Conservation (phyloP, 1,284 basidiomycete species). For the Leccinum ponderosum region DNA sequence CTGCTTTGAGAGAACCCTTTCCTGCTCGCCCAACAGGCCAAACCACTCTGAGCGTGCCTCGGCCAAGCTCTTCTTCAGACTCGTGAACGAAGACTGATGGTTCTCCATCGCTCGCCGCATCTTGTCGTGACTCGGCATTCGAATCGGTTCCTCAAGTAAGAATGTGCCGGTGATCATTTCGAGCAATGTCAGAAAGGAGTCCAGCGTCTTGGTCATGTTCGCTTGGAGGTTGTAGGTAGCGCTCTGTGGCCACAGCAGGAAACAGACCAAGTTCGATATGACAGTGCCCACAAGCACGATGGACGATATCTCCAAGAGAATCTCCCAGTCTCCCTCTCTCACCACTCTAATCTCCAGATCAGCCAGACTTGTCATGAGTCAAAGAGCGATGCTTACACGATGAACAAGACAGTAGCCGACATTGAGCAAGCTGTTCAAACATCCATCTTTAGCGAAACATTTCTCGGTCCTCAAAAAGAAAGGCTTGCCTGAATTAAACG, state of each 20-base stretch:
- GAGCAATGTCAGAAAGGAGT: constrained; percentile 85
- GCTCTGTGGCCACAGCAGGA: constrained; percentile 79
- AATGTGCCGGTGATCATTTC: constrained; percentile 82
- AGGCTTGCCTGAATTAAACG: constrained; percentile 83
- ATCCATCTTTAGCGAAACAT: background rate
- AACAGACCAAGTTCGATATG: constrained; percentile 85
- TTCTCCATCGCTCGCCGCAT: constrained; percentile 75
- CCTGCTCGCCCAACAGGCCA: constrained; percentile 40
- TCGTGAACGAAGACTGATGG: constrained; percentile 87
- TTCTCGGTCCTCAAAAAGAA: background rate
- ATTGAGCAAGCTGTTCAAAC: constrained; percentile 76
- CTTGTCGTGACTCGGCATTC: constrained; percentile 55
- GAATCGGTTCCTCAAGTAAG: constrained; percentile 72
- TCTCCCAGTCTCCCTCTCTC: constrained; percentile 85
- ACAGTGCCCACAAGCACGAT: constrained; percentile 78
- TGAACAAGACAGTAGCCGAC: constrained; percentile 84
- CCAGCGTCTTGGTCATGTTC: constrained; percentile 83
- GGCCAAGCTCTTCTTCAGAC: constrained; percentile 76
- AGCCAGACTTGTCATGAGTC: constrained; percentile 1
- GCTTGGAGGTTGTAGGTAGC: constrained; percentile 83
- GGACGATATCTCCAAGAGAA: constrained; percentile 70
- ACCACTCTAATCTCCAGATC: constrained; percentile 57
- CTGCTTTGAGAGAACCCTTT: constrained; percentile 44
- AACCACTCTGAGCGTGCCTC: constrained; percentile 88
- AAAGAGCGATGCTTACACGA: constrained; percentile 58